phyloP scores from a whole-genome alignment of 2,329 filamentous ascomycete species.

The Fusarium pseudocircinatum region DNA sequence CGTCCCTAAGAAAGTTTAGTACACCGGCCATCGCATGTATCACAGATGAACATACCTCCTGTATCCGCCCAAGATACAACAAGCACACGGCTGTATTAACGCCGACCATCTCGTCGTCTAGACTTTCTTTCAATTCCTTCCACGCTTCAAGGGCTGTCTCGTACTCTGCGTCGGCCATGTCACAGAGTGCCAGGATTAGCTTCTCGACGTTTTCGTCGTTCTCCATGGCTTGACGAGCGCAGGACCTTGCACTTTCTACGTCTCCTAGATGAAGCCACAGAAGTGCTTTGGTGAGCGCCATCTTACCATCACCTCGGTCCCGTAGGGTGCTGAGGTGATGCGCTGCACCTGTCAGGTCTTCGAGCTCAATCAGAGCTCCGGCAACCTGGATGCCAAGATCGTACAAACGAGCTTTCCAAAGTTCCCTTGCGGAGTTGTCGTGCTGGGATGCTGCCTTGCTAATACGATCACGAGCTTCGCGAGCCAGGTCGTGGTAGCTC shows the following conservation, averaged over 20 bases:
- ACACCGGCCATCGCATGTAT: background rate
- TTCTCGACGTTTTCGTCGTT: conserved; percentile 52
- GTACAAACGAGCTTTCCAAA: conserved; percentile 77
- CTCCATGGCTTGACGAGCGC: conserved; percentile 51
- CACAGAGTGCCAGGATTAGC: conserved; percentile 73
- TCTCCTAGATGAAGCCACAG: conserved; percentile 85
- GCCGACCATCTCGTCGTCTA: conserved; percentile 72
- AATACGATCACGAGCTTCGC: conserved; percentile 75
- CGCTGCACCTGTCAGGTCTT: conserved; percentile 82
- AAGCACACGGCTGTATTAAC: conserved; percentile 88
- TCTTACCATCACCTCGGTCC: conserved; percentile 50
- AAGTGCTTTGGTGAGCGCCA: conserved; percentile 66
- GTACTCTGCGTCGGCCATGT: conserved; percentile 83
- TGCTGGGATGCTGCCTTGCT: conserved; percentile 55
- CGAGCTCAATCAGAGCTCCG: conserved; percentile 82
- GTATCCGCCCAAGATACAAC: conserved; percentile 81
- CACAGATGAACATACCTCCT: conserved; percentile 62
- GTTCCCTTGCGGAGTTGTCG: conserved; percentile 63
- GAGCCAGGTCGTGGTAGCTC: conserved; percentile 87
- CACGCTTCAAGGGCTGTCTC: conserved; percentile 70
- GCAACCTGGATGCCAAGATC: conserved; percentile 78
- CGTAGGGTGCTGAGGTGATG: conserved; percentile 74
- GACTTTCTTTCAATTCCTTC: conserved; percentile 57
- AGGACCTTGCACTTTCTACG: conserved; percentile 69
- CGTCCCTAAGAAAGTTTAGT: conserved; percentile 62